Evolutionary conservation across 805 yeast genomes (phyloP), one percentile per base, ranked within the genome.

Genomic region (Yamadazyma philogaea): DNA sequence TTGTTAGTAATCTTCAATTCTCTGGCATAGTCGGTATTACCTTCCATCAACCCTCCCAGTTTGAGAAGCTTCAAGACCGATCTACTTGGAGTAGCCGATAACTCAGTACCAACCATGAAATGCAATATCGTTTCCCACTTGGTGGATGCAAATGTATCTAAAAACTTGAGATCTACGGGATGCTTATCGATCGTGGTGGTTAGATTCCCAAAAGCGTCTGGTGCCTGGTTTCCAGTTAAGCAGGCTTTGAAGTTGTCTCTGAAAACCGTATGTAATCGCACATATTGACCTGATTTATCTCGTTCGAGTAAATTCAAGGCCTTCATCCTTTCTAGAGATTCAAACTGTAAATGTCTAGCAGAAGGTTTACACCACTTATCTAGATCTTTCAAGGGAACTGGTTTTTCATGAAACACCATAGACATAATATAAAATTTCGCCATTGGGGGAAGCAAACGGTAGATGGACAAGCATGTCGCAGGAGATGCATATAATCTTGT

Each of bases 51-150:
- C 2, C 91, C 91, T 47, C 95, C 84, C 66, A 82, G 88, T 49
- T 78, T 75, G 37, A 93, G 68, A 20, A 93, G 68, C 14, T 81
- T 76, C 38, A 93, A 68, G 0, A 91, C 97, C 14, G 91, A 90
- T n/a, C 76, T 74, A 37, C 90, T 82, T 2, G 96, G 96, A 2
- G 78, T 66, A 14, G 71, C 74, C 8, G 77, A 71, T 35, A 82
- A 66, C 39, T 87, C 86, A 0, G 97, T 87, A 1, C 98, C 96
- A 34, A 93, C 99, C 98, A 93, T 91, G 67, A 84, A 93, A 70
- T 93, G 98, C 53, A 93, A 70, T 52, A 93, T 91, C 6, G 87
- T 79, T 59, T 93, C 99, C 99, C 99, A 93, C 57, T 85, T 88
- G 35, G 75, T 77, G 6, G 88, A 76, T 11, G 96, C 95, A 63